A percentile compares a stretch with the other conserved stretches of the same genome.
phyloP scores from a whole-genome alignment of 257 asterid species.

The Linderniella brevidens region DNA sequence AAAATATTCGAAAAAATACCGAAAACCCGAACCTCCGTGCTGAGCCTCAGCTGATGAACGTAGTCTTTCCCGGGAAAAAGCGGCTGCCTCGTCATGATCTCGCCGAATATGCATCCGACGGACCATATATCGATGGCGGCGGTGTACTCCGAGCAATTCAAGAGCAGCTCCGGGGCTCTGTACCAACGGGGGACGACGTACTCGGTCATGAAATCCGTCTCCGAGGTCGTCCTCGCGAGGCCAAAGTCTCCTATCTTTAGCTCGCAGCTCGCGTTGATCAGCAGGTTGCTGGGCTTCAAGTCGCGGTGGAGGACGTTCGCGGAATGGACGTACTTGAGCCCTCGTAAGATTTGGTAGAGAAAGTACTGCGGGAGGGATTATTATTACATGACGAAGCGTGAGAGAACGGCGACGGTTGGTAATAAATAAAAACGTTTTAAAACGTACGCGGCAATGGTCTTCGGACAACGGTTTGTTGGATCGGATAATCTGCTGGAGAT shows the following conservation, averaged over 20 bases:
- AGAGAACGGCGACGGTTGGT: neutral
- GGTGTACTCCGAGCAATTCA: conserved; percentile 93
- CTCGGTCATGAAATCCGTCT: conserved; percentile 98
- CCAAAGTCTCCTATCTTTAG: conserved; percentile 89
- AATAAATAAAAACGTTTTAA: conserved; percentile 1
- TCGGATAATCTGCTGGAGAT: conserved; percentile 91
- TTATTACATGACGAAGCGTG: neutral
- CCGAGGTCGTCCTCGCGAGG: conserved; percentile 95
- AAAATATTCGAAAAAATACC: neutral
- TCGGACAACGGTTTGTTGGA: conserved; percentile 71
- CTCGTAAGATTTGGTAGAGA: conserved; percentile 84
- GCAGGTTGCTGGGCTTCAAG: conserved; percentile 82
- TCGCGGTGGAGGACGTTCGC: conserved; percentile 95
- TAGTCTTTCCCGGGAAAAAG: conserved; percentile 94
- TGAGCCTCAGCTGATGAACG: conserved; percentile 91
- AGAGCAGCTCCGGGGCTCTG: conserved; percentile 88
- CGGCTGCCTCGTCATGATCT: conserved; percentile 81
- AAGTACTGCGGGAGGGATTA: conserved; percentile 52
- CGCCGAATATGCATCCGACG: conserved; percentile 95
- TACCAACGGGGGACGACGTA: conserved; percentile 99
- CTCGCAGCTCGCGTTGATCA: conserved; percentile 79
- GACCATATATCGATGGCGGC: conserved; percentile 98
- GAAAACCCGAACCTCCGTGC: conserved; percentile 53
- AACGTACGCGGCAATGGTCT: conserved; percentile 95
- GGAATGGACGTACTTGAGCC: conserved; percentile 87